phyloP scores from a whole-genome alignment of 148 eudicot genomes.

The Nepenthes mirabilis region DNA sequence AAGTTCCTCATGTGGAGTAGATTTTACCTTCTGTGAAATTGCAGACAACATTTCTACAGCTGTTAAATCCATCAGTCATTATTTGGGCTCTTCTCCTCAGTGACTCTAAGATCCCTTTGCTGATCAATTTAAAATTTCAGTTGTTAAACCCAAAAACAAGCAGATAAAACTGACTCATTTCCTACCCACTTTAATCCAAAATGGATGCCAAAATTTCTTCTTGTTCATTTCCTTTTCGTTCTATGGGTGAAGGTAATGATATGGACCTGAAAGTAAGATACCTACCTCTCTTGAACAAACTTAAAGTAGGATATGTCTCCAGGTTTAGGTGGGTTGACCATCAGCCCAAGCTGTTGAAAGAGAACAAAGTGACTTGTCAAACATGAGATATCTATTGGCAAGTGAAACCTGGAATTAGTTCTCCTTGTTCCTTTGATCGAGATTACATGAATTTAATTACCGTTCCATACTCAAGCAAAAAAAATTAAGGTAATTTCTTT shows the following conservation, averaged over 20 bases:
- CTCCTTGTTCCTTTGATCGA: background rate
- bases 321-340: conserved; percentile 91
- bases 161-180: too few relatives aligned
- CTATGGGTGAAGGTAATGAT: background rate
- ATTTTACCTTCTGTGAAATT: conserved; percentile 87
- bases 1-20: background rate
- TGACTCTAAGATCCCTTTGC: conserved; percentile 89
- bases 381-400: background rate
- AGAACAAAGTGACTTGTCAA: conserved; percentile 1
- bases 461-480: too few relatives aligned
- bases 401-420: background rate
- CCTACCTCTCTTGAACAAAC: conserved; percentile 74
- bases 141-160: too few relatives aligned
- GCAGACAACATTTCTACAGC: conserved; percentile 93
- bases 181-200: too few relatives aligned
- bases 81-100: conserved; percentile 81
- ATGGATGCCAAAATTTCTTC: too few relatives aligned
- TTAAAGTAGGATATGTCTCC: conserved; percentile 78
- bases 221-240: too few relatives aligned
- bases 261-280: background rate
- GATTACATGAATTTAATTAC: too few relatives aligned
- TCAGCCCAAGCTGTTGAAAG: conserved; percentile 63
- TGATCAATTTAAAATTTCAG: conserved; percentile 20
- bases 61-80: conserved; percentile 98
- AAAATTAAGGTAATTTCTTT: too few relatives aligned